Evolutionary conservation across 108 stramenopile species (phyloP), one percentile per base, ranked within the genome.

Genomic region (Craspedostauros australis): DNA sequence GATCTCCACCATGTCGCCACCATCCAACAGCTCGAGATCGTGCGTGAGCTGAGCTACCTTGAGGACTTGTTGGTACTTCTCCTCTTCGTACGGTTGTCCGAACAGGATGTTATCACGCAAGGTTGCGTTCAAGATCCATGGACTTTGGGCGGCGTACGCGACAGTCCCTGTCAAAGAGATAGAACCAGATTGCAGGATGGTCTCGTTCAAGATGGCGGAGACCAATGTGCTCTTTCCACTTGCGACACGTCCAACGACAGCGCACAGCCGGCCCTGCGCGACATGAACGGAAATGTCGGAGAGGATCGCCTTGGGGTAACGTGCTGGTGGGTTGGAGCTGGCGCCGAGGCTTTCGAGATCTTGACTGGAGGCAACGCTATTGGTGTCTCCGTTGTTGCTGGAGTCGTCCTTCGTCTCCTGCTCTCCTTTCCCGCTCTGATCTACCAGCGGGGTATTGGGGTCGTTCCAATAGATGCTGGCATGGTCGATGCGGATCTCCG

Each of bases 51-150:
- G 73, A 40, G 93, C 93, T 0, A 81, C 81, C 31, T 76, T 55
- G 32, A 97, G 24, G 12, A 86, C 90, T 28, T 44, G 48, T n/a
- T 77, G 45, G 61, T 93, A 97, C 42, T 70, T 66, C 22, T 77
- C 86, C 32, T 77, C 65, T 44, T 93, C 83, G 33, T 73, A 76
- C 5, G 83, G 81, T 5, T 62, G 26, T 6, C 94, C 95, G 49
- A 97, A 95, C 41, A 92, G 52, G 44, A 97, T 93, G 71, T 97
- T 97, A 6, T 93, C 91, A n/a, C 82, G 68, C 14, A 97, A 48
- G 27, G 95, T 93, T 18, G 81, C 88, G 57, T 94, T 97, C 41
- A 95, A 45, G 29, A 97, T 92, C 93, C 94, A 97, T 8, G 96
- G 76, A 1, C 76, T 69, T 64, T 97, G 96, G 4, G 91, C 77